Base-by-base conservation (phyloP, 129 eudicot genomes). In the Chrysanthemum lavandulifolium region DNA sequence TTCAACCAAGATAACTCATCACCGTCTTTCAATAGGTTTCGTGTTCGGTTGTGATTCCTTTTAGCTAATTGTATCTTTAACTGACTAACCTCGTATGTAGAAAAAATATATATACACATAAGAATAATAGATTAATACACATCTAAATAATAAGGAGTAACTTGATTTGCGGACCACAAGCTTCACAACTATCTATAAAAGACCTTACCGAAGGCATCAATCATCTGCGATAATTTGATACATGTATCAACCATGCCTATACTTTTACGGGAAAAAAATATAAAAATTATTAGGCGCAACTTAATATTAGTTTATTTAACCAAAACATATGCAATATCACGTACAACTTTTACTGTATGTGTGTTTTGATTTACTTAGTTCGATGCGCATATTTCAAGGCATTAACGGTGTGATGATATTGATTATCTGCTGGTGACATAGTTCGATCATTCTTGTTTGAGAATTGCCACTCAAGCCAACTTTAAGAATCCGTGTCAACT, bases 401-500 rank as follows among this genome's bases (percentile, higher is more conserved):
- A 82, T 89, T 92, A 63, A 92, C 76, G 25, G 98, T 89, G 78
- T 89, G 98, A 80, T 89, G 96, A 79, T 92, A 89, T 76, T 89
- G 98, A 69, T 67, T 87, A 75, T 87, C 86, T 21, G 95, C 91
- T 33, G 98, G 98, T 78, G 98, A 92, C 57, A 92, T 72, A 65
- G 96, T 92, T 33, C 98, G 78, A 92, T 81, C 98, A 92, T 92
- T 72, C 89, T 75, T 15, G 98, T 92, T 76, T 87, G 89, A 68
- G 95, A 92, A 82, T 92, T 92, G 56, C 98, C 98, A 72, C 98
- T 92, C 75, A 92, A 84, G 25, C 98, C 98, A n/a, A n/a, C n/a
- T n/a, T n/a, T n/a, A n/a, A n/a, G n/a, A n/a, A n/a, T n/a, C n/a
- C n/a, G n/a, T n/a, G n/a, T n/a, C n/a, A n/a, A n/a, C n/a, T n/a